phyloP scores from a whole-genome alignment of 176 grass and related monocot genomes.

The bread wheat (Triticum aestivum) region DNA sequence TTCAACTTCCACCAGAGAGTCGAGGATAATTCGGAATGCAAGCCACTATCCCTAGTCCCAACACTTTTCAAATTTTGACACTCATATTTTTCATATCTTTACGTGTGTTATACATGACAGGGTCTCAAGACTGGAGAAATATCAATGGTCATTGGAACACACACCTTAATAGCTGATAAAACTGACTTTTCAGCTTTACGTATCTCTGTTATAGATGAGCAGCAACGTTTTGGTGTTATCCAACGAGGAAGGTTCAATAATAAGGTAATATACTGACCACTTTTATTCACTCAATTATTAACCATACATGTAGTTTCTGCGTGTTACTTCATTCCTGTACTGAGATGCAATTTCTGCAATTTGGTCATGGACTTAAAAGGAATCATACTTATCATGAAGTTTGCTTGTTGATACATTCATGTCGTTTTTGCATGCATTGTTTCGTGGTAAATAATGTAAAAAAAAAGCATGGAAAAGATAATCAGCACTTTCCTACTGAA shows the following conservation, averaged over 20 bases:
- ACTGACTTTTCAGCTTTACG: slow-evolving; percentile 67
- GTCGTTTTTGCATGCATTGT: background rate
- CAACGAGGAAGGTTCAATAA: slow-evolving; percentile 91
- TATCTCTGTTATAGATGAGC: slow-evolving; percentile 87
- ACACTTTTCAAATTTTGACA: slow-evolving; percentile 25
- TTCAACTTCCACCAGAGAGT: slow-evolving; percentile 74
- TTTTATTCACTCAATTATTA: slow-evolving; percentile 34
- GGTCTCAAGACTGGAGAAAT: slow-evolving; percentile 80
- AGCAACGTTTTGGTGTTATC: slow-evolving; percentile 84
- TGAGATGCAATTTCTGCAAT: slow-evolving; percentile 11
- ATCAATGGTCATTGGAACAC: slow-evolving; percentile 92
- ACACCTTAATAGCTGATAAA: slow-evolving; percentile 84
- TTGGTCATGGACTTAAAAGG: background rate
- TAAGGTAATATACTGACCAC: slow-evolving; percentile 49
- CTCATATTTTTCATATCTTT: slow-evolving; percentile 28
- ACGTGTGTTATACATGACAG: slow-evolving; percentile 41
- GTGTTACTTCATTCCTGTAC: slow-evolving; percentile 23
- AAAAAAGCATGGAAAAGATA: no score
- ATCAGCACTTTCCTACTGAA: no score
- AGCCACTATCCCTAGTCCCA: slow-evolving; percentile 27
- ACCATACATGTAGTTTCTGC: slow-evolving; percentile 9
- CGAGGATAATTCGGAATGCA: slow-evolving; percentile 73
- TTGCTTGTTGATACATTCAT: background rate
- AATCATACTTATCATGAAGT: background rate
- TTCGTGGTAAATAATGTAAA: no score